A percentile compares a stretch with the other conserved stretches of the same genome.
phyloP scores from a whole-genome alignment of 139 green algal species.

The Picochlorum sp. region DNA sequence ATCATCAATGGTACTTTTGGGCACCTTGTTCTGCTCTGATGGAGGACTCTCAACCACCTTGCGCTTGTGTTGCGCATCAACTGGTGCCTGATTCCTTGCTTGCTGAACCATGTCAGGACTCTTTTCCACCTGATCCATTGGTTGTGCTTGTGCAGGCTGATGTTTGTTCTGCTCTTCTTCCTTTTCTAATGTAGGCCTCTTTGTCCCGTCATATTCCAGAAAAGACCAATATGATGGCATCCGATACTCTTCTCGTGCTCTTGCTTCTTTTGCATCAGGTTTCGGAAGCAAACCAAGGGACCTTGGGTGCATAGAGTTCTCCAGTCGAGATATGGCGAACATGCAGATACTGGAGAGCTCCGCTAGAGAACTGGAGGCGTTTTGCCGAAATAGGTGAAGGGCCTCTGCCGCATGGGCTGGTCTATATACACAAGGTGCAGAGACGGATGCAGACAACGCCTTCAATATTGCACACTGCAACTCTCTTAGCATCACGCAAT shows the following conservation, averaged over 20 bases:
- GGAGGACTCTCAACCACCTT: too few relatives aligned
- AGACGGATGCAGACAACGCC: not conserved
- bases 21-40: too few relatives aligned
- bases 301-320: not conserved
- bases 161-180: too few relatives aligned
- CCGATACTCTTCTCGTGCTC: not conserved
- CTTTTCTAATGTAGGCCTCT: not conserved
- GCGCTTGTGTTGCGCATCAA: too few relatives aligned
- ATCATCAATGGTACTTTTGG: too few relatives aligned
- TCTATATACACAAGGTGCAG: not conserved
- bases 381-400: not conserved
- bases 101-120: too few relatives aligned
- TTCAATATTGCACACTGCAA: not conserved
- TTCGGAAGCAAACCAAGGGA: not conserved
- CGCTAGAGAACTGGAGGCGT: not conserved
- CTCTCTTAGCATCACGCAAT: not conserved
- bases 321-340: not conserved
- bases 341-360: not conserved
- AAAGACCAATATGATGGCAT: conserved; percentile 1
- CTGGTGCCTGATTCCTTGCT: too few relatives aligned
- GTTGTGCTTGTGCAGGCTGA: too few relatives aligned
- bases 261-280: not conserved
- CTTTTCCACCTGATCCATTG: too few relatives aligned
- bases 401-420: not conserved
- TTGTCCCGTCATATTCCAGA: not conserved